Conservation (phyloP, 495 filamentous ascomycete species). For the Entonaema liquescens region DNA sequence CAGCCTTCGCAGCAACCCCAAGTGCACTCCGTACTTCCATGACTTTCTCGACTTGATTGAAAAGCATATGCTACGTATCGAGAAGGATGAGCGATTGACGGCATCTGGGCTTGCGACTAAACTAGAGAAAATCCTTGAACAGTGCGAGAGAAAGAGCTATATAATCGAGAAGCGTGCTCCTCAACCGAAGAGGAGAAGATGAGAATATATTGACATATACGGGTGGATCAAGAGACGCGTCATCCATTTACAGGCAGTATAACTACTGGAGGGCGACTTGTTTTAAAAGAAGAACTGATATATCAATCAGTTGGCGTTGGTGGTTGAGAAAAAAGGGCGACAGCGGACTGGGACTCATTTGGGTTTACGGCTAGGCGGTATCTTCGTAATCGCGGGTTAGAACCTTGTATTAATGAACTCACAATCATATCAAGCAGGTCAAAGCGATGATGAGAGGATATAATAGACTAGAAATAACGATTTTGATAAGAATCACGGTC, state of each 20-base stretch:
- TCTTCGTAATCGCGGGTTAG: neutral
- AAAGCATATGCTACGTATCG: slow-evolving; percentile 6
- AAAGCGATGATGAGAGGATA: too few species aligned
- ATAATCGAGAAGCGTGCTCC: neutral
- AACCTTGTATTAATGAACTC: too few species aligned
- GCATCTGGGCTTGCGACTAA: slow-evolving; percentile 4
- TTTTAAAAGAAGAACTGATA: too few species aligned
- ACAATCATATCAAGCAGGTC: too few species aligned
- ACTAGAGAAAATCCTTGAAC: neutral
- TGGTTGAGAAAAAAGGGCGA: neutral
- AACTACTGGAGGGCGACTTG: neutral
- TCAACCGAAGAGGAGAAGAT: neutral
- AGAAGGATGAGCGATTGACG: neutral
- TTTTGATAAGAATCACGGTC: too few species aligned
- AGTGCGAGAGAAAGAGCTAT: neutral
- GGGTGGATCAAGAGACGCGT: neutral
- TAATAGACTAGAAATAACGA: too few species aligned
- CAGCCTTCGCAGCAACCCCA: neutral
- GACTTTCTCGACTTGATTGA: slow-evolving; percentile 17
- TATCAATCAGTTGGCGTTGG: neutral
- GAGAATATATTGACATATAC: neutral
- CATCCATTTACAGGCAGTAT: neutral
- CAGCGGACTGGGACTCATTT: neutral
- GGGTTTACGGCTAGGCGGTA: neutral
- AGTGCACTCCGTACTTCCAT: slow-evolving; percentile 9